Conservation (phyloP, 352 stramenopile species). For the Phytophthora podocarpi region DNA sequence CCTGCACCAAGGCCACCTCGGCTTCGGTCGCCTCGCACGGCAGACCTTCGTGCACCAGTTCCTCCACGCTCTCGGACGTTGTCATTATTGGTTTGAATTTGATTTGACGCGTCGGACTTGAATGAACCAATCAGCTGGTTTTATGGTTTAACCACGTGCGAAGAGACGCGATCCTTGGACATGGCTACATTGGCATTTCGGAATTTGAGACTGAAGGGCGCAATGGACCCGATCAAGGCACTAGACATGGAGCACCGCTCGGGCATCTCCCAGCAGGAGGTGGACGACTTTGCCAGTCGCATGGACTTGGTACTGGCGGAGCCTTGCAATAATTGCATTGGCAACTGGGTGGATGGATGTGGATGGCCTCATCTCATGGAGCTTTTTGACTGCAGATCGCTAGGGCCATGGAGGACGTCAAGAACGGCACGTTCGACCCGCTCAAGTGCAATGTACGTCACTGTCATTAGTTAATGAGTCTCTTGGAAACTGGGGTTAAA, state of each 20-base stretch:
- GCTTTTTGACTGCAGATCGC: constrained; percentile 48
- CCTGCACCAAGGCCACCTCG: constrained; percentile 37
- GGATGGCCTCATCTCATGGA: neutral
- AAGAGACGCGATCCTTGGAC: constrained; percentile 27
- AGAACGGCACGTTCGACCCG: constrained; percentile 81
- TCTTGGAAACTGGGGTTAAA: no score
- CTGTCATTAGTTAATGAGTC: neutral
- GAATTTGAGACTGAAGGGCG: no score
- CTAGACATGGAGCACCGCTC: constrained; percentile 79
- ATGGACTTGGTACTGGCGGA: constrained; percentile 75
- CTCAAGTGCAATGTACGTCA: constrained; percentile 62
- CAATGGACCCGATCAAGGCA: constrained; percentile 58
- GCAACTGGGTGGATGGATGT: neutral
- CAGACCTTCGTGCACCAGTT: constrained; percentile 43
- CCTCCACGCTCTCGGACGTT: no score
- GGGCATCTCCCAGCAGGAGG: constrained; percentile 63
- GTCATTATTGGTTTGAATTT: no score
- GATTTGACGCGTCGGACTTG: no score
- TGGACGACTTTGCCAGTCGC: constrained; percentile 71
- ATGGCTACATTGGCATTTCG: constrained; percentile 12
- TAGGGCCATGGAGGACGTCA: constrained; percentile 79
- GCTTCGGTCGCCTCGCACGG: constrained; percentile 38
- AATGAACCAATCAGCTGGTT: no score
- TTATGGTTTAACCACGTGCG: no score
- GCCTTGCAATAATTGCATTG: no score